Conservation (phyloP, 768 basidiomycete genomes). For the Russula earlei region DNA sequence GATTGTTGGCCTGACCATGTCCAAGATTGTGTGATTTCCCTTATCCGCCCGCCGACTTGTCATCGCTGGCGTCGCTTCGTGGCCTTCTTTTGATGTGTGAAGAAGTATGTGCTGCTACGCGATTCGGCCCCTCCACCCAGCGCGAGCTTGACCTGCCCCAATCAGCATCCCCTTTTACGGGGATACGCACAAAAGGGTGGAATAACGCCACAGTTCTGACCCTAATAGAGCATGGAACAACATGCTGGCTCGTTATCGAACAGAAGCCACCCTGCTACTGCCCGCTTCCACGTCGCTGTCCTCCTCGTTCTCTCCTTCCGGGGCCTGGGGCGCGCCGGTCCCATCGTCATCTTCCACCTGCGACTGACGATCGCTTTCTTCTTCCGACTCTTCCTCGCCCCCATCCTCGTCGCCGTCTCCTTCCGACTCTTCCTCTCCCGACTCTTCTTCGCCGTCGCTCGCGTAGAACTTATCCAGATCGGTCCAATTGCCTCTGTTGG, state of each 20-base stretch:
- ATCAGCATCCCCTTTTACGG: neutral
- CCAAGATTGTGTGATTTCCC: neutral
- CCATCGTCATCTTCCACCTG: constrained; percentile 23
- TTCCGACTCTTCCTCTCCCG: constrained; percentile 28
- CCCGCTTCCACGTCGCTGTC: neutral
- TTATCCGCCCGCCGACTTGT: neutral
- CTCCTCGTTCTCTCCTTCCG: neutral
- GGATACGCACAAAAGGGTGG: neutral
- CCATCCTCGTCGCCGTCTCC: constrained; percentile 17
- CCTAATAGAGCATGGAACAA: neutral
- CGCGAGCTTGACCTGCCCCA: neutral
- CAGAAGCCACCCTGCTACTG: neutral
- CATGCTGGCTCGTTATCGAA: neutral
- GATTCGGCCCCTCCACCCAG: neutral
- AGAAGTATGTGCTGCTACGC: neutral
- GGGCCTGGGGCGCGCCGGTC: neutral
- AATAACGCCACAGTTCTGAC: neutral
- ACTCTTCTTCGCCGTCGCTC: constrained; percentile 30
- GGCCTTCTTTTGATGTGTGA: neutral
- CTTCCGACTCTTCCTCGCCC: constrained; percentile 6
- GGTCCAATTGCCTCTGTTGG: constrained; percentile 36
- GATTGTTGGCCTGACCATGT: neutral
- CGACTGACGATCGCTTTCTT: constrained; percentile 25
- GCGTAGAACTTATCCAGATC: constrained; percentile 71
- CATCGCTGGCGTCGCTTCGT: neutral